Conservation (phyloP, 352 stramenopile genomes). For the Aphanomyces cochlioides region DNA sequence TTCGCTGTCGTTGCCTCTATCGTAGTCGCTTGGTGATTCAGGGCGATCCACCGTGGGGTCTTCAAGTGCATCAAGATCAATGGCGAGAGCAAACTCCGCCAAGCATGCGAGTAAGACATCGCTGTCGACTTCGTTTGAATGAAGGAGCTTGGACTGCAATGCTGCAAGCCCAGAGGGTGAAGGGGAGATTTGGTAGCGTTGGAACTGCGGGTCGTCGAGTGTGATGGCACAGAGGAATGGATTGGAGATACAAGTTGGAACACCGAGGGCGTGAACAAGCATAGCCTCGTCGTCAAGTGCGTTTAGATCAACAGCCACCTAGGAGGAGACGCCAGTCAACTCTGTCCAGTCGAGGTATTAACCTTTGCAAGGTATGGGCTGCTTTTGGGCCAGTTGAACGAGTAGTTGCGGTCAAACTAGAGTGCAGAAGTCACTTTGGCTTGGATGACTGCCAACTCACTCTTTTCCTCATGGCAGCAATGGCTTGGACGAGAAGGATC, state of each 20-base stretch:
- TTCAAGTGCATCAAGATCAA: neutral
- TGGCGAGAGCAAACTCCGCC: neutral
- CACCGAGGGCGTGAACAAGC: neutral
- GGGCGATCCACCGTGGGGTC: too few species aligned
- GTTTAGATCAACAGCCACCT: slow-evolving; percentile 11
- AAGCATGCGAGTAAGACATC: neutral
- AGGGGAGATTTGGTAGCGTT: neutral
- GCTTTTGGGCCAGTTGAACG: too few species aligned
- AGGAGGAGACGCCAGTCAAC: too few species aligned
- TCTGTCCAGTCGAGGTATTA: too few species aligned
- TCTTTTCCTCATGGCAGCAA: neutral
- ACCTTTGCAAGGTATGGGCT: too few species aligned
- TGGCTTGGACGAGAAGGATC: neutral
- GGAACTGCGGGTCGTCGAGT: neutral
- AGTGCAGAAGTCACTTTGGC: too few species aligned
- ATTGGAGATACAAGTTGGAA: neutral
- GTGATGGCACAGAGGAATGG: slow-evolving; percentile 9
- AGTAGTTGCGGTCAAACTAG: too few species aligned
- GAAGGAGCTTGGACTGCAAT: neutral
- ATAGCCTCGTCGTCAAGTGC: neutral
- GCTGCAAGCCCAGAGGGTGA: neutral
- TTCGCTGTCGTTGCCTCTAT: too few species aligned
- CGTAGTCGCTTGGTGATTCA: too few species aligned
- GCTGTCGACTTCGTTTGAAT: slow-evolving; percentile 15
- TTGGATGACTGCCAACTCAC: too few species aligned